Percentiles rank a stretch among this genome's conserved stretches.
These are phyloP conservation scores for Pythium guiyangense DNA, from an alignment of 352 stramenopile species.

Conservation along the genomic window DNA sequence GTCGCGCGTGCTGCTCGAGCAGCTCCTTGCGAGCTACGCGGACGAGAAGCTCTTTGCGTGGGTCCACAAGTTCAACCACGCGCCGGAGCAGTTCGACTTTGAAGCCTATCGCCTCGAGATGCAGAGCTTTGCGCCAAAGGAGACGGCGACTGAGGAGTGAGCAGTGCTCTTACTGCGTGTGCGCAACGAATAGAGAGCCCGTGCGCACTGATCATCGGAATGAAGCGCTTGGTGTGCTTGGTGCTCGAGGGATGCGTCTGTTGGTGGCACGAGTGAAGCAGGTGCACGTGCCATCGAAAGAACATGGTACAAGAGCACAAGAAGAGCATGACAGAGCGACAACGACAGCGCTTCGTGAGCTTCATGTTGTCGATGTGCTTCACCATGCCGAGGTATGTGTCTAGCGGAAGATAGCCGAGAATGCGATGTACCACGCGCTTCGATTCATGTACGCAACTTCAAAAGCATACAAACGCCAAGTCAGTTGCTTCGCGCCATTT, in stretches of 20 bases:
- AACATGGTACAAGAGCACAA: no score
- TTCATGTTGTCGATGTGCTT: no score
- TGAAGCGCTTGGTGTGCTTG: not conserved
- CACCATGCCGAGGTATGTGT: no score
- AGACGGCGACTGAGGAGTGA: not conserved
- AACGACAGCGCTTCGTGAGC: no score
- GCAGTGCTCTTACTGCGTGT: not conserved
- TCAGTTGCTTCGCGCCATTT: not conserved
- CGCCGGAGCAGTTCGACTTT: constrained; percentile 82
- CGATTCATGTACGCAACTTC: no score
- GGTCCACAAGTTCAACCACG: constrained; percentile 86
- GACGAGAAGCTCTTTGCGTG: constrained; percentile 61
- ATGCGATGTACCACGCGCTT: no score
- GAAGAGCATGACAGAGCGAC: no score
- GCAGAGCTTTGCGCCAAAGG: constrained; percentile 17
- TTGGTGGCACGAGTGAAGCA: no score
- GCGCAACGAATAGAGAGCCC: not conserved
- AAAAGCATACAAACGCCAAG: no score
- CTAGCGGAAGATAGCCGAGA: no score
- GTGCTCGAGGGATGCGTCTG: not conserved
- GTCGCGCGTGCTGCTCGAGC: constrained; percentile 54
- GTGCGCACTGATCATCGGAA: not conserved
- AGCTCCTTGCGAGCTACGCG: constrained; percentile 64
- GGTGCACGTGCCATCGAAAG: no score
- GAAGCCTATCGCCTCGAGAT: constrained; percentile 61